These are phyloP conservation scores for Candida sphagnicola DNA, from an alignment of 805 yeast genomes.

Conservation along the genomic window DNA sequence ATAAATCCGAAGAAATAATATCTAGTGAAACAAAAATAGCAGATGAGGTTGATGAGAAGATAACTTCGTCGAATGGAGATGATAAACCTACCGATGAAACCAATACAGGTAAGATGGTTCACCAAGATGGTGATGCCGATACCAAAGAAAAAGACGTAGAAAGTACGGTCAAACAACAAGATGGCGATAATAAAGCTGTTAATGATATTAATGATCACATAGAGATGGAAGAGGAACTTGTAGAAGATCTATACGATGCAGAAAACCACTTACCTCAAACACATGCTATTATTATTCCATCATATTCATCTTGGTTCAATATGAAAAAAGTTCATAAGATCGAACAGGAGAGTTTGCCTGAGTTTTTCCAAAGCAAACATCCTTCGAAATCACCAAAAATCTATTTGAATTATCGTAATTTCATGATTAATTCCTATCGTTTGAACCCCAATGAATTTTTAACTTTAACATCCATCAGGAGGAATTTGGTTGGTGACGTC, in stretches of 20 bases:
- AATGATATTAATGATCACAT: constrained; percentile 1
- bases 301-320: constrained; percentile 84
- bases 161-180: no score
- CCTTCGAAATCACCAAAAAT: constrained; percentile 77
- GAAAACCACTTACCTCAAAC: constrained; percentile 48
- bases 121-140: constrained; percentile 1
- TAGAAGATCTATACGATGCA: constrained; percentile 13
- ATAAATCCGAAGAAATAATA: constrained; percentile 1
- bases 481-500: constrained; percentile 89
- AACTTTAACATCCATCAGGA: constrained; percentile 85
- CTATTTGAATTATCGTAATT: constrained; percentile 79
- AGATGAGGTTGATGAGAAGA: background rate
- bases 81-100: background rate
- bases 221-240: constrained; percentile 8
- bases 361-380: constrained; percentile 72
- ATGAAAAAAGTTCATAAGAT: constrained; percentile 68
- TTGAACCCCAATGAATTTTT: constrained; percentile 86
- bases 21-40: constrained; percentile 1
- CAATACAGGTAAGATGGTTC: background rate
- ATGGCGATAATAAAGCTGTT: no score
- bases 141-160: background rate
- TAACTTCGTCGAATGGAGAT: no score
- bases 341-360: constrained; percentile 82
- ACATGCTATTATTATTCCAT: constrained; percentile 81
- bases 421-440: constrained; percentile 84